A percentile compares a stretch with the other conserved stretches of the same genome.
Conservation (phyloP, 257 asterid species). For the Nicotiana otophora region DNA sequence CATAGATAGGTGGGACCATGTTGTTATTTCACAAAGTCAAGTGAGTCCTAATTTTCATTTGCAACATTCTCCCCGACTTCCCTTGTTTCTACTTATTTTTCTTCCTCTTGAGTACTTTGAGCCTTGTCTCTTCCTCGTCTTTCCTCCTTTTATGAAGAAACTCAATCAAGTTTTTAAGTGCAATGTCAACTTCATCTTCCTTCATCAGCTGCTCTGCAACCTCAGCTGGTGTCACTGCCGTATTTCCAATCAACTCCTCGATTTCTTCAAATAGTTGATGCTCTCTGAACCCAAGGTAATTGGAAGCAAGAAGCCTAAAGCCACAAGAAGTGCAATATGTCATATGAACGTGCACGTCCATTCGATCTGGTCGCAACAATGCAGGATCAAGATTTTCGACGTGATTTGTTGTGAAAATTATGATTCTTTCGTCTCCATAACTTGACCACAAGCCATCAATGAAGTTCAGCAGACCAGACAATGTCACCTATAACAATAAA, state of each 20-base stretch:
- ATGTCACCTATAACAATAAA: slow-evolving; percentile 32
- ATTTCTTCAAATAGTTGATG: slow-evolving; percentile 40
- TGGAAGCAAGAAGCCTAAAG: slow-evolving; percentile 39
- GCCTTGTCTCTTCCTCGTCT: slow-evolving; percentile 18
- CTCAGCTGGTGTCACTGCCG: slow-evolving; percentile 54
- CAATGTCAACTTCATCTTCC: slow-evolving; percentile 32
- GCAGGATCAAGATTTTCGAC: slow-evolving; percentile 57
- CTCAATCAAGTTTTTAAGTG: slow-evolving; percentile 36
- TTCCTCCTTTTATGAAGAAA: slow-evolving; percentile 30
- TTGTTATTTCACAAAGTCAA: too few relatives aligned
- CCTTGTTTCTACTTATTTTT: background rate
- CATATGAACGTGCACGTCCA: slow-evolving; percentile 67
- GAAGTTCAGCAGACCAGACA: slow-evolving; percentile 55
- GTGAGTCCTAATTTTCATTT: too few relatives aligned
- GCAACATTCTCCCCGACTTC: too few relatives aligned
- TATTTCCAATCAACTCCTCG: slow-evolving; percentile 28
- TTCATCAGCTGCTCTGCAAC: slow-evolving; percentile 67
- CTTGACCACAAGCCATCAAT: slow-evolving; percentile 73
- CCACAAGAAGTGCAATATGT: slow-evolving; percentile 55
- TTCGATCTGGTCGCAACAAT: slow-evolving; percentile 53
- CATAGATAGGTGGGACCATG: background rate
- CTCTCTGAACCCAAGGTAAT: slow-evolving; percentile 39
- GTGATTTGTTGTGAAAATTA: slow-evolving; percentile 61
- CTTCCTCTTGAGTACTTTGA: background rate
- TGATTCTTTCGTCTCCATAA: slow-evolving; percentile 61